phyloP scores from a whole-genome alignment of 2,329 filamentous ascomycete species.

The Neoscytalidium dimidiatum region DNA sequence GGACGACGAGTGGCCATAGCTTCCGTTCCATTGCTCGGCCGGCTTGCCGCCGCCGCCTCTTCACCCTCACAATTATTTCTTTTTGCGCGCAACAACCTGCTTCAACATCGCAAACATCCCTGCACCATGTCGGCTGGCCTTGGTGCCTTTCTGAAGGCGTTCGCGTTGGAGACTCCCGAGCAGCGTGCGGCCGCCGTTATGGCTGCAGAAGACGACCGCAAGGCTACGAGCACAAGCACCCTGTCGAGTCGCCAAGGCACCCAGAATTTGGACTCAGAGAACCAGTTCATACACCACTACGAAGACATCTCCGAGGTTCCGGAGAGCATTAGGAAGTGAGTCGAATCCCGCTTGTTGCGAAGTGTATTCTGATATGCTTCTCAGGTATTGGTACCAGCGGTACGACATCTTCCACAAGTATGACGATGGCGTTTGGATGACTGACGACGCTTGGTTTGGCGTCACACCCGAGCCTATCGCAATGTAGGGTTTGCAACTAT shows the following conservation, averaged over 20 bases:
- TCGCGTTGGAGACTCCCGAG: background rate
- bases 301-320: conserved; percentile 69
- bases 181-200: background rate
- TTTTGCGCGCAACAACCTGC: background rate
- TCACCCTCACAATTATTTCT: no score
- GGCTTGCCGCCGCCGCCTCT: background rate
- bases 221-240: conserved; percentile 38
- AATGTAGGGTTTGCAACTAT: conserved; percentile 54
- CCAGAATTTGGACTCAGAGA: conserved; percentile 38
- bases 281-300: conserved; percentile 61
- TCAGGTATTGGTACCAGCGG: conserved; percentile 86
- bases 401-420: conserved; percentile 86
- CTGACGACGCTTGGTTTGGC: conserved; percentile 93
- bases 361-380: background rate
- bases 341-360: background rate
- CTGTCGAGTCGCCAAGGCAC: background rate
- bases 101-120: background rate
- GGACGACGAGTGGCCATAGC: conserved; percentile 16
- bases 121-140: background rate
- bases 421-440: conserved; percentile 85
- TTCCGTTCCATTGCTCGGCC: conserved; percentile 11
- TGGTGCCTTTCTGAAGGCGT: background rate
- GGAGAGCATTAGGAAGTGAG: conserved; percentile 80
- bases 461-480: conserved; percentile 94
- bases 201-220: conserved; percentile 21